Evolutionary conservation across 177 flowering plant species (phyloP).

Genomic region (Vitis hybrid): DNA sequence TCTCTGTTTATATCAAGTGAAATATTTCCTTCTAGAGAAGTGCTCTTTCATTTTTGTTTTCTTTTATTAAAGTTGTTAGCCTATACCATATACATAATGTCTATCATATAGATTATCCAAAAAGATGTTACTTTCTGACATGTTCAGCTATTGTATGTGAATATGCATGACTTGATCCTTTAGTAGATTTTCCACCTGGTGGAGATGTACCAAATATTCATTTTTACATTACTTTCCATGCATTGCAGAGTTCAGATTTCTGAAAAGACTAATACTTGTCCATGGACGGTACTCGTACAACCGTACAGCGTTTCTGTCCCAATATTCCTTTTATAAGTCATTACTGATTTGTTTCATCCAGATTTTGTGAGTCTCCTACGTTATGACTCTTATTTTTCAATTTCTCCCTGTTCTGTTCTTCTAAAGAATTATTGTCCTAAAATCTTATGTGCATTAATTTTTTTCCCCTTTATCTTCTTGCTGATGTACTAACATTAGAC

Average conservation of each 20-base stretch:
- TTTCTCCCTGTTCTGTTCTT: slow-evolving; percentile 2
- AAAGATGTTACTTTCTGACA: too few relatives aligned
- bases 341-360: slow-evolving; percentile 91
- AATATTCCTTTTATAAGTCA: slow-evolving; percentile 95
- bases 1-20: too few relatives aligned
- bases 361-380: slow-evolving; percentile 71
- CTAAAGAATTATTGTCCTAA: neutral
- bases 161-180: too few relatives aligned
- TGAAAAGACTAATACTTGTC: slow-evolving; percentile 92
- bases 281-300: slow-evolving; percentile 99
- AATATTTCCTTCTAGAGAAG: too few relatives aligned
- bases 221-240: neutral
- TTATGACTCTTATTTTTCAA: slow-evolving; percentile 2
- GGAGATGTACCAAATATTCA: too few relatives aligned
- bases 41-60: too few relatives aligned
- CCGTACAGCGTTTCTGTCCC: slow-evolving; percentile 95
- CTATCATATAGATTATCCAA: too few relatives aligned
- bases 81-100: too few relatives aligned
- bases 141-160: too few relatives aligned
- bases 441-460: neutral
- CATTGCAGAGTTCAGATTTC: slow-evolving; percentile 86
- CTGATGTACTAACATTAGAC: slow-evolving; percentile 35
- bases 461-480: neutral
- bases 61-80: too few relatives aligned
- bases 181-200: too few relatives aligned